A percentile compares a stretch with the other conserved stretches of the same genome.
Conservation (phyloP, 2,329 filamentous ascomycete genomes). For the Exophiala sp. region DNA sequence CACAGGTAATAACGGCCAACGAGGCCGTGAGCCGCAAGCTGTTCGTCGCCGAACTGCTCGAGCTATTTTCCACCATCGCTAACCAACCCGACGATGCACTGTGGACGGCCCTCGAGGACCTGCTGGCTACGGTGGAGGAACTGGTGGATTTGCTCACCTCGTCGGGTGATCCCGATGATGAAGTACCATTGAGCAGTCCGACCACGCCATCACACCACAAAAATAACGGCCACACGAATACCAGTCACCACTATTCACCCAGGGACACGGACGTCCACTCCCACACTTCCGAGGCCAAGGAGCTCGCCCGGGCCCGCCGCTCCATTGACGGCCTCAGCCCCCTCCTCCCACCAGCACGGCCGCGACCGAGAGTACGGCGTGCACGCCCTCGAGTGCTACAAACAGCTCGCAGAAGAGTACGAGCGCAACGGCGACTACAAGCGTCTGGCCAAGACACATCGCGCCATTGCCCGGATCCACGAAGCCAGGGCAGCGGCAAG, state of each 20-base stretch:
- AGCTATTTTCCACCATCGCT: constrained; percentile 68
- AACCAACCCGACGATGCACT: constrained; percentile 64
- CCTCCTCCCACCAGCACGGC: constrained; percentile 17
- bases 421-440: constrained; percentile 82
- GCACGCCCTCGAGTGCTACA: constrained; percentile 65
- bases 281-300: constrained; percentile 19
- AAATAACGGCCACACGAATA: constrained; percentile 1
- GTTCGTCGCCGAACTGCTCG: constrained; percentile 79
- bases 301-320: constrained; percentile 21
- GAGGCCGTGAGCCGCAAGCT: constrained; percentile 88
- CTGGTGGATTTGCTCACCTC: constrained; percentile 85
- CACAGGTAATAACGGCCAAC: constrained; percentile 63
- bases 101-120: constrained; percentile 66
- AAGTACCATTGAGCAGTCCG: background rate
- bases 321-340: constrained; percentile 27
- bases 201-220: background rate
- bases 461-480: constrained; percentile 87
- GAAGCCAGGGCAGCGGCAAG: constrained; percentile 45
- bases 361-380: constrained; percentile 34
- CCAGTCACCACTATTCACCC: background rate
- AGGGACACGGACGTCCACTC: constrained; percentile 17
- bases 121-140: constrained; percentile 81
- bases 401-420: constrained; percentile 86
- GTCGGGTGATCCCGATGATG: constrained; percentile 61
- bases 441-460: constrained; percentile 81